phyloP scores from a whole-genome alignment of 305 asterid genomes.

The Vinca major region DNA sequence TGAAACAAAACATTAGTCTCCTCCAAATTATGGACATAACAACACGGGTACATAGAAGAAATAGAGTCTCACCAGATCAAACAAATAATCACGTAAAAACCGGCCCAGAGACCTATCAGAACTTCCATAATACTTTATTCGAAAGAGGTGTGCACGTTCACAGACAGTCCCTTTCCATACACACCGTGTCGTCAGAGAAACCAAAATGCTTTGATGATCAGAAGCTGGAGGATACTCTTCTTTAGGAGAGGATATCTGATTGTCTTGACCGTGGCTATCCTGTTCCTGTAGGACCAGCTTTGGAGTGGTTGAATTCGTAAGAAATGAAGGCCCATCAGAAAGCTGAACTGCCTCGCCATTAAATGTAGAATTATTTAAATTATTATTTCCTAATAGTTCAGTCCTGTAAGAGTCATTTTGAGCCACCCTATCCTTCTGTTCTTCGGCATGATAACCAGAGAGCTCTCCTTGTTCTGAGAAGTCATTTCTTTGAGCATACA shows the following conservation, averaged over 20 bases:
- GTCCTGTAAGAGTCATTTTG: slow-evolving; percentile 21
- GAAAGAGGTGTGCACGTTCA: slow-evolving; percentile 72
- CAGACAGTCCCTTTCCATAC: slow-evolving; percentile 65
- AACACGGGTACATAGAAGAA: background rate
- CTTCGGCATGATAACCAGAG: no score
- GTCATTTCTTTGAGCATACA: slow-evolving; percentile 4
- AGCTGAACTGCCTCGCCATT: slow-evolving; percentile 26
- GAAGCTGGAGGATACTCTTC: slow-evolving; percentile 62
- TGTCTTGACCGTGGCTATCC: slow-evolving; percentile 24
- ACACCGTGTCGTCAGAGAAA: slow-evolving; percentile 68
- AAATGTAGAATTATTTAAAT: slow-evolving; percentile 17
- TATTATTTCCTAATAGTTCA: slow-evolving; percentile 16
- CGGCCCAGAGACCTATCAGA: slow-evolving; percentile 80
- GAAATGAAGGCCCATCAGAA: slow-evolving; percentile 25
- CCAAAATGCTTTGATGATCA: slow-evolving; percentile 71
- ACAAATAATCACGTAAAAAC: slow-evolving; percentile 54
- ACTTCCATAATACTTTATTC: slow-evolving; percentile 67
- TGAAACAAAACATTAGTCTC: background rate
- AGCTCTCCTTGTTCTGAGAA: slow-evolving; percentile 26
- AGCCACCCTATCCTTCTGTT: slow-evolving; percentile 24
- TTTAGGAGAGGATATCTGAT: slow-evolving; percentile 32
- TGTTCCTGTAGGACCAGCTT: slow-evolving; percentile 23
- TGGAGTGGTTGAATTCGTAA: slow-evolving; percentile 23
- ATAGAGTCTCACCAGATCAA: slow-evolving; percentile 48
- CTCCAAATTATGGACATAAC: background rate